A percentile compares a stretch with the other conserved stretches of the same genome.
Evolutionary conservation across 2,329 filamentous ascomycete species (phyloP).

Genomic region (Clathrospora elynae): DNA sequence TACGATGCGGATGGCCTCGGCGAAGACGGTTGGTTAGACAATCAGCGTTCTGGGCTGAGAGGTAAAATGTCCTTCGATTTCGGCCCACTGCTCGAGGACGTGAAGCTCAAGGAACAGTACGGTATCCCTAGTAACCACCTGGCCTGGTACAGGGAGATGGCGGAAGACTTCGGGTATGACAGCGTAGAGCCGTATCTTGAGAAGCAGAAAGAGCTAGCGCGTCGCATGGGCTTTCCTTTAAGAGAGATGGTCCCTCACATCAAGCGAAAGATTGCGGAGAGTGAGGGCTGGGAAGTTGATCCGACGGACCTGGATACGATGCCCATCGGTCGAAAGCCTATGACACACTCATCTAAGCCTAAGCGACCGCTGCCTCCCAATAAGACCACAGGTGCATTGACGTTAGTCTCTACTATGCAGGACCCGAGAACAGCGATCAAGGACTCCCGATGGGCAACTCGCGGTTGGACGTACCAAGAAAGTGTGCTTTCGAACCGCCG

Average conservation of each 20-base stretch:
- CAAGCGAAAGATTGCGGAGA: background rate
- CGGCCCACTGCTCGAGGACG: background rate
- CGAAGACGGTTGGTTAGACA: constrained; percentile 1
- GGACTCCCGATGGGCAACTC: constrained; percentile 3
- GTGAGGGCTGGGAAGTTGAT: background rate
- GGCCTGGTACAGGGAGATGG: constrained; percentile 1
- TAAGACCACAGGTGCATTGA: background rate
- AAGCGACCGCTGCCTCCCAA: background rate
- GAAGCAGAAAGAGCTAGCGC: constrained; percentile 1
- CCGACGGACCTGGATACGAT: background rate
- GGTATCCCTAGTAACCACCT: background rate
- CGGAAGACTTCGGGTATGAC: constrained; percentile 1
- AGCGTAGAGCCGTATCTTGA: constrained; percentile 1
- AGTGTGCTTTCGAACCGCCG: constrained; percentile 2
- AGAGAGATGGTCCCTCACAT: background rate
- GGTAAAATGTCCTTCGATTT: constrained; percentile 2
- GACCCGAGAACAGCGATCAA: constrained; percentile 2
- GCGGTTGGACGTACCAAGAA: constrained; percentile 11
- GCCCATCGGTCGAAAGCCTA: background rate
- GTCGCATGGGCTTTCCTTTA: constrained; percentile 2
- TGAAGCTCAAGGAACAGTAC: background rate
- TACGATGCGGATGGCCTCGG: background rate
- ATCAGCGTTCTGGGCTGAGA: constrained; percentile 2
- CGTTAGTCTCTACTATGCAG: constrained; percentile 2
- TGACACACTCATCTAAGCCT: background rate